A percentile compares a stretch with the other conserved stretches of the same genome.
Conservation (phyloP, 2,329 filamentous ascomycete genomes). For the Microdochium trichocladiopsis region DNA sequence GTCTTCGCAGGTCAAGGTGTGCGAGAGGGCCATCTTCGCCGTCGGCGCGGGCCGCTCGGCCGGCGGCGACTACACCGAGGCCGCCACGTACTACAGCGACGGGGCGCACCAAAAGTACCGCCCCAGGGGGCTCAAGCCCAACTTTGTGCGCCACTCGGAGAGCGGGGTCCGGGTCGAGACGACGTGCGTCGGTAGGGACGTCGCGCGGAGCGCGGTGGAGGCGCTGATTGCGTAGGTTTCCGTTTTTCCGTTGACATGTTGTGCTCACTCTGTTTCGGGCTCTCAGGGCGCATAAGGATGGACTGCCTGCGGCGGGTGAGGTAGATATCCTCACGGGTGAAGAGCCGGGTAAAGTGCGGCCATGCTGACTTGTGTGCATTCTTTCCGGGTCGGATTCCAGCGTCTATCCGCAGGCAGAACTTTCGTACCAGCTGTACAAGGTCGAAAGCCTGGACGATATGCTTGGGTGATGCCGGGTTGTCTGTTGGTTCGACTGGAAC, state of each 20-base stretch:
- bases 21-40: neutral
- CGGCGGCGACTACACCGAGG: neutral
- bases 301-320: too few relatives aligned
- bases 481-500: too few relatives aligned
- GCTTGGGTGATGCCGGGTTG: neutral
- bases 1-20: neutral
- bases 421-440: neutral
- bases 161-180: neutral
- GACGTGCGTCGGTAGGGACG: neutral
- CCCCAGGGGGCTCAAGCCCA: neutral
- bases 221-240: neutral
- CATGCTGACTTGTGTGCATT: neutral
- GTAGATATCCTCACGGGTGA: too few relatives aligned
- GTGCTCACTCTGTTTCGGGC: neutral
- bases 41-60: neutral
- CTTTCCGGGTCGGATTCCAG: neutral
- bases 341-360: neutral
- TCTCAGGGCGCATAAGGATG: too few relatives aligned
- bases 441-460: neutral
- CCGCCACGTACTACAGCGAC: neutral
- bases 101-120: neutral
- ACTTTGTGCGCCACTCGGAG: neutral
- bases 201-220: neutral
- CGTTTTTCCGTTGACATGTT: neutral
- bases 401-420: neutral